These are phyloP conservation scores for Chaetomium cochliodes DNA, from an alignment of 495 filamentous ascomycete genomes.

Conservation along the genomic window DNA sequence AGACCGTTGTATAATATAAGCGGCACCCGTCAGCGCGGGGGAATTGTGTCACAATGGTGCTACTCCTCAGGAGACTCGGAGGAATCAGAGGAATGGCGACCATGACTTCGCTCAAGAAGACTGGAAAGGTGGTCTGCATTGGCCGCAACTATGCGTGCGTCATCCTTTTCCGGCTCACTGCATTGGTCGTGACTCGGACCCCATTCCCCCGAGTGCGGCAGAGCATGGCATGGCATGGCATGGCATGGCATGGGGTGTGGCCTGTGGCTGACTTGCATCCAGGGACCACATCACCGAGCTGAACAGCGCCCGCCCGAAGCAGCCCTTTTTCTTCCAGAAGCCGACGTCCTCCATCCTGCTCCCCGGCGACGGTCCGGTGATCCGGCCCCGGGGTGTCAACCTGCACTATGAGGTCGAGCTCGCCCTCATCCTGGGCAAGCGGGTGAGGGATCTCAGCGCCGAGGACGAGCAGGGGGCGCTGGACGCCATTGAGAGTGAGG, in stretches of 20 bases:
- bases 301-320: slow-evolving; percentile 77
- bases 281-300: slow-evolving; percentile 95
- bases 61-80: slow-evolving; percentile 42
- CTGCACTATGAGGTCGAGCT: slow-evolving; percentile 97
- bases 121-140: slow-evolving; percentile 92
- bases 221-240: no score
- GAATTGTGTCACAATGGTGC: slow-evolving; percentile 34
- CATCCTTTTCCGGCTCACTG: slow-evolving; percentile 14
- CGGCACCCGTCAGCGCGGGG: slow-evolving; percentile 3
- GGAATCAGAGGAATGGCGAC: slow-evolving; percentile 50
- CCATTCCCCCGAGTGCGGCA: slow-evolving; percentile 4
- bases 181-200: neutral
- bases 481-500: slow-evolving; percentile 58
- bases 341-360: slow-evolving; percentile 77
- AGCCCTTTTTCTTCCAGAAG: slow-evolving; percentile 99
- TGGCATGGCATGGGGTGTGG: neutral
- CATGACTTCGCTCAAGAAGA: slow-evolving; percentile 64
- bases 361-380: slow-evolving; percentile 75
- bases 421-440: slow-evolving; percentile 79
- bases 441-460: slow-evolving; percentile 67
- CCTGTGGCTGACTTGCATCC: slow-evolving; percentile 28
- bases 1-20: neutral
- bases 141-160: slow-evolving; percentile 95
- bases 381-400: slow-evolving; percentile 74
- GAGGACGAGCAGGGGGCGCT: slow-evolving; percentile 61